Evolutionary conservation across 1,284 basidiomycete species (phyloP).

Genomic region (Kwoniella shivajii): DNA sequence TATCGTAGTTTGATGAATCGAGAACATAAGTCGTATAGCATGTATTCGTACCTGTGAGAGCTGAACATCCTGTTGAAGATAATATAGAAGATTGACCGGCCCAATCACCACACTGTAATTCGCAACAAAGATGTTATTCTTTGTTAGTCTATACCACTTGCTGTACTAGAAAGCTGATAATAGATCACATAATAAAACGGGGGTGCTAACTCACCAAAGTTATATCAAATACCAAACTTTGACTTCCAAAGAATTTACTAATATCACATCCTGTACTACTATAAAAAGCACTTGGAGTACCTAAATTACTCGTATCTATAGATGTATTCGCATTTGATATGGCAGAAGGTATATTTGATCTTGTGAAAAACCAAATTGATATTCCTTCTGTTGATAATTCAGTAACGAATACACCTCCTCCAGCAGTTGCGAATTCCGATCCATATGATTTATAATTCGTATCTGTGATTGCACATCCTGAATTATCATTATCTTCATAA

Average conservation of each 20-base stretch:
- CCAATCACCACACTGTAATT: conserved; percentile 58
- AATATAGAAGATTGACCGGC: conserved; percentile 57
- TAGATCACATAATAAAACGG: background rate
- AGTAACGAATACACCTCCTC: conserved; percentile 63
- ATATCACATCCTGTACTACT: conserved; percentile 62
- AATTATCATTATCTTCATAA: conserved; percentile 48
- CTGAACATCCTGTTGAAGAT: conserved; percentile 60
- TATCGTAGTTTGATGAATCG: conserved; percentile 63
- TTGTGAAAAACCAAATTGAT: conserved; percentile 71
- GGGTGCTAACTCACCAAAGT: conserved; percentile 56
- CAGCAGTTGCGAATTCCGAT: conserved; percentile 32
- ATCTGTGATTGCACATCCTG: conserved; percentile 63
- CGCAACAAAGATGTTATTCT: background rate
- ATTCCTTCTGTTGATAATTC: conserved; percentile 66
- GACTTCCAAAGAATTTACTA: conserved; percentile 62
- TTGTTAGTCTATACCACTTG: no score
- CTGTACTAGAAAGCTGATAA: no score
- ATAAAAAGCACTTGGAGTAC: conserved; percentile 68
- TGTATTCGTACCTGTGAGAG: conserved; percentile 27
- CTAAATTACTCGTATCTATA: conserved; percentile 65
- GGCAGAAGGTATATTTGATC: conserved; percentile 61
- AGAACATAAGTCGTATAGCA: conserved; percentile 69
- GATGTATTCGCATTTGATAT: conserved; percentile 58
- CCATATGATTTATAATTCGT: conserved; percentile 34
- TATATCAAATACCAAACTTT: conserved; percentile 71